These are phyloP conservation scores for Pulveroboletus sp. DNA, from an alignment of 768 basidiomycete species.

Conservation along the genomic window DNA sequence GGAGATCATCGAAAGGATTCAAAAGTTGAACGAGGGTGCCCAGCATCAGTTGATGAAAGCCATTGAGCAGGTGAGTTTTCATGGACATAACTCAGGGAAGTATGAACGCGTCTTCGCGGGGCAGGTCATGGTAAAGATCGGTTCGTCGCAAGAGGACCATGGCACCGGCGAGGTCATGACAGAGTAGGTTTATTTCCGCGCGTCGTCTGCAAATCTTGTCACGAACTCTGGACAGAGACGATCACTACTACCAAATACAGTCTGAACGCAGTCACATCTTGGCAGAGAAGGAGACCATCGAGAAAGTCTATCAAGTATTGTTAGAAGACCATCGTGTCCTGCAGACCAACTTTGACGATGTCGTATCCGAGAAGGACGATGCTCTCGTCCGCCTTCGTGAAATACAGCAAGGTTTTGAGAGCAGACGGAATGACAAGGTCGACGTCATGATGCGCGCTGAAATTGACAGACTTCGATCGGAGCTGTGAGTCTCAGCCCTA, in stretches of 20 bases:
- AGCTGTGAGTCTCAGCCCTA: constrained; percentile 61
- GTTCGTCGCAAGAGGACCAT: constrained; percentile 42
- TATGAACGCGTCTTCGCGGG: not conserved
- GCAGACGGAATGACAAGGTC: constrained; percentile 59
- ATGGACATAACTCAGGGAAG: not conserved
- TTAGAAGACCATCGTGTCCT: constrained; percentile 70
- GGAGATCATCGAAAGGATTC: constrained; percentile 85
- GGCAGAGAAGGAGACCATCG: constrained; percentile 81
- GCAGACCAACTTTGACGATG: constrained; percentile 75
- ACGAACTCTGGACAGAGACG: constrained; percentile 50
- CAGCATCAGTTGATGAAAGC: constrained; percentile 91
- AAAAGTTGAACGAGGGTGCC: constrained; percentile 72
- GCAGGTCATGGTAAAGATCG: constrained; percentile 76
- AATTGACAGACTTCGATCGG: constrained; percentile 73
- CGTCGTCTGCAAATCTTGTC: constrained; percentile 5
- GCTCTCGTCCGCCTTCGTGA: constrained; percentile 58
- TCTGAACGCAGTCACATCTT: constrained; percentile 72
- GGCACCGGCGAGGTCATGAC: constrained; percentile 64
- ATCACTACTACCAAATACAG: constrained; percentile 85
- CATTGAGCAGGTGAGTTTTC: constrained; percentile 74
- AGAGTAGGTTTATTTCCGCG: constrained; percentile 52
- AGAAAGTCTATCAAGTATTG: constrained; percentile 73
- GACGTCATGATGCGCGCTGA: constrained; percentile 77
- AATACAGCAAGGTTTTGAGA: constrained; percentile 54
- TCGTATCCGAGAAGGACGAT: constrained; percentile 74